Conservation (phyloP, 1,139 yeast genomes). For the Debaryomyces subglobosus region DNA sequence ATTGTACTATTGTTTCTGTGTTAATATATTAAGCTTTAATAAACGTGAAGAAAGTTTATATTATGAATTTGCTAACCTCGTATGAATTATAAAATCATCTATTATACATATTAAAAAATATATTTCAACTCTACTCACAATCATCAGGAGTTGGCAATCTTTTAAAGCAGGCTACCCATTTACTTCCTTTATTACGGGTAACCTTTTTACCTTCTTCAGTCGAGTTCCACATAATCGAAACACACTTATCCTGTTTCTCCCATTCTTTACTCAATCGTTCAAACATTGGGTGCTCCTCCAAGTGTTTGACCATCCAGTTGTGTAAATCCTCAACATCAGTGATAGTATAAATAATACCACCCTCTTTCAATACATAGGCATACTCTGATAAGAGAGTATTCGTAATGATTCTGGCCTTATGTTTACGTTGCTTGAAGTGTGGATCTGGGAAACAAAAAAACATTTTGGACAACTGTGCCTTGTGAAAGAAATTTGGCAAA, state of each 20-base stretch:
- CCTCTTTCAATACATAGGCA: constrained; percentile 85
- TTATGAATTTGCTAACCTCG: not conserved
- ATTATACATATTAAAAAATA: constrained; percentile 4
- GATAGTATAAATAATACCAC: constrained; percentile 89
- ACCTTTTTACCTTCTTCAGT: constrained; percentile 99
- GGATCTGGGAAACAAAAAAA: constrained; percentile 99
- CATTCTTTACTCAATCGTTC: constrained; percentile 78
- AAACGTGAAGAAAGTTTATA: not conserved
- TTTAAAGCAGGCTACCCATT: constrained; percentile 85
- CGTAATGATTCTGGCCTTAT: constrained; percentile 94
- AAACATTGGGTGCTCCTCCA: constrained; percentile 88
- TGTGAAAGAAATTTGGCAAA: constrained; percentile 86
- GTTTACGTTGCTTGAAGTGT: constrained; percentile 95
- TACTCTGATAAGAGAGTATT: constrained; percentile 86
- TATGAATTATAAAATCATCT: not conserved
- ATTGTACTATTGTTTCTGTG: not conserved
- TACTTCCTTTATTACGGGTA: constrained; percentile 81
- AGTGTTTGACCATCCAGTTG: constrained; percentile 93
- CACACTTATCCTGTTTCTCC: constrained; percentile 82
- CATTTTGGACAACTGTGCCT: constrained; percentile 82
- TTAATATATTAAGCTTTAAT: not conserved
- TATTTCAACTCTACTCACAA: constrained; percentile 21
- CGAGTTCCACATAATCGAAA: constrained; percentile 80
- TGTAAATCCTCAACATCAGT: constrained; percentile 95
- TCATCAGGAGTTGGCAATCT: constrained; percentile 65